Percentiles rank a stretch among this genome's conserved stretches.
Conservation (phyloP, 2,329 filamentous ascomycete species). For the Trichoderma sp. region DNA sequence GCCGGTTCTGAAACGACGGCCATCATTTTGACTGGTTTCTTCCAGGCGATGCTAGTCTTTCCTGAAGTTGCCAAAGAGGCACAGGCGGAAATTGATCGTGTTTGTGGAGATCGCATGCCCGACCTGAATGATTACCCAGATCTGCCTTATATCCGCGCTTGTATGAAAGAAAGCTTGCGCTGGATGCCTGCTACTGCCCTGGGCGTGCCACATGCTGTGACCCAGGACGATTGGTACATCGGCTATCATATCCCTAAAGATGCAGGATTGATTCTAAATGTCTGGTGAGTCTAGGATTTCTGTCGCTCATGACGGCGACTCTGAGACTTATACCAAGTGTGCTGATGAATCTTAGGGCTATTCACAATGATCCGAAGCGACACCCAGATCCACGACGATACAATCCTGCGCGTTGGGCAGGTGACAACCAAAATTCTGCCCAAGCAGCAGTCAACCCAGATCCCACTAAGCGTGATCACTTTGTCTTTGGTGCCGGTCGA, state of each 20-base stretch:
- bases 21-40: conserved; percentile 20
- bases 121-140: conserved; percentile 26
- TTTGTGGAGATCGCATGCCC: conserved; percentile 33
- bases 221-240: conserved; percentile 23
- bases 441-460: conserved; percentile 23
- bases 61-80: conserved; percentile 28
- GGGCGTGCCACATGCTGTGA: conserved; percentile 37
- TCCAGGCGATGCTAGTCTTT: conserved; percentile 27
- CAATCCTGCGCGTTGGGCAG: conserved; percentile 29
- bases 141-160: conserved; percentile 31
- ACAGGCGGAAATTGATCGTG: conserved; percentile 29
- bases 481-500: conserved; percentile 34
- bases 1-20: conserved; percentile 16
- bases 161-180: conserved; percentile 30
- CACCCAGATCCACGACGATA: conserved; percentile 43
- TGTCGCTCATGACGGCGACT: background rate
- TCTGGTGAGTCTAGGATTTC: conserved; percentile 31
- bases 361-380: conserved; percentile 6
- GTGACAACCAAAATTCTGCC: background rate
- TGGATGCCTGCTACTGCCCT: conserved; percentile 31
- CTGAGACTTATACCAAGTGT: too few species aligned
- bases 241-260: conserved; percentile 23
- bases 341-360: background rate
- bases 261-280: conserved; percentile 14
- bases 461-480: conserved; percentile 24